These are phyloP conservation scores for Geoglossum cookeanum DNA, from an alignment of 2,329 filamentous ascomycete genomes.

Conservation along the genomic window DNA sequence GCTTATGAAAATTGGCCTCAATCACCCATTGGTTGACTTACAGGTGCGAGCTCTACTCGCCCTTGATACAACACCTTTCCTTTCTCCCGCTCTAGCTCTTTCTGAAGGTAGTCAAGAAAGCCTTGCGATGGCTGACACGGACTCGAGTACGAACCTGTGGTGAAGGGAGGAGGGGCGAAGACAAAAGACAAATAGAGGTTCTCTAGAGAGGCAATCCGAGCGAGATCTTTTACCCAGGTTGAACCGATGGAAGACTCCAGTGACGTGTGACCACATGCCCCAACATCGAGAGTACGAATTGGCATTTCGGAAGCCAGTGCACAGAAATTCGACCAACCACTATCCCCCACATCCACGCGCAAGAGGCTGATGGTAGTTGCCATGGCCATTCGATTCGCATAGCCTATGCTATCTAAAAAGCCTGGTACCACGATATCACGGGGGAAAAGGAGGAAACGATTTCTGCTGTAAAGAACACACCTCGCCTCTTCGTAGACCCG, in stretches of 20 bases:
- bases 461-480: neutral
- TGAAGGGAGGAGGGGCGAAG: neutral
- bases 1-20: neutral
- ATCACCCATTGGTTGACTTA: neutral
- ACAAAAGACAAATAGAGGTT: neutral
- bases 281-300: neutral
- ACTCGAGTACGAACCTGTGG: neutral
- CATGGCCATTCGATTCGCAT: neutral
- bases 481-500: neutral
- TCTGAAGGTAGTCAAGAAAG: neutral
- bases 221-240: neutral
- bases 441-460: neutral
- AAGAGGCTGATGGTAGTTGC: neutral
- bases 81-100: neutral
- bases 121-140: neutral
- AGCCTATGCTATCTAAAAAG: neutral
- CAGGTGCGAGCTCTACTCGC: neutral
- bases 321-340: neutral
- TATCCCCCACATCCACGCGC: neutral
- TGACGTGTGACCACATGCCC: neutral
- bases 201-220: neutral
- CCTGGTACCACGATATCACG: neutral
- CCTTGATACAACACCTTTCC: neutral
- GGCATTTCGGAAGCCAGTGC: neutral
- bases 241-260: neutral